A percentile compares a stretch with the other conserved stretches of the same genome.
phyloP scores from a whole-genome alignment of 495 filamentous ascomycete genomes.

The Umbilicaria muhlenbergii region DNA sequence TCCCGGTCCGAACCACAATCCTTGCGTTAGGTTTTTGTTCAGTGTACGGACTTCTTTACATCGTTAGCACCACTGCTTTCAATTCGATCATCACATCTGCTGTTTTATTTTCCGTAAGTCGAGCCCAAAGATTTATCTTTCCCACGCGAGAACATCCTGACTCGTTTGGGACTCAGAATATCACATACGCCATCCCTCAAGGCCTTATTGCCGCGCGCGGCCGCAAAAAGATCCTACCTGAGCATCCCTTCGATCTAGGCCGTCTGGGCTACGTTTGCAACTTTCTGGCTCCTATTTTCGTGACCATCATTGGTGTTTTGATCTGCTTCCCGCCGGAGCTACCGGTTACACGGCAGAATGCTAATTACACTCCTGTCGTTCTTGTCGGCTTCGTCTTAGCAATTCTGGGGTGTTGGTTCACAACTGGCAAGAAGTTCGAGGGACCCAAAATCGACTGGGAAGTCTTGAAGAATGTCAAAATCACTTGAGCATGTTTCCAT shows the following conservation, averaged over 20 bases:
- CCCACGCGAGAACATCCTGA: background rate
- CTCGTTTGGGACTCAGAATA: constrained; percentile 6
- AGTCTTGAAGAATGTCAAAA: background rate
- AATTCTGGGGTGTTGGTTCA: constrained; percentile 10
- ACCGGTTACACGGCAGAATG: constrained; percentile 8
- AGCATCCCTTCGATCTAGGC: constrained; percentile 13
- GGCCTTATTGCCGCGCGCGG: constrained; percentile 12
- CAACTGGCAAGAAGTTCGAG: background rate
- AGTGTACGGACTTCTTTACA: constrained; percentile 18
- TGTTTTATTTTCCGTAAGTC: constrained; percentile 6
- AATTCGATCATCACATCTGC: constrained; percentile 20
- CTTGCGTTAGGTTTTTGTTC: constrained; percentile 8
- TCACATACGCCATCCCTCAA: constrained; percentile 17
- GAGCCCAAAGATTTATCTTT: too few relatives aligned
- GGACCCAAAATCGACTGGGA: constrained; percentile 5
- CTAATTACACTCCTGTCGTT: constrained; percentile 14
- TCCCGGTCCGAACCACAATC: constrained; percentile 14
- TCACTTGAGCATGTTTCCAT: too few relatives aligned
- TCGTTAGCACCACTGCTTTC: constrained; percentile 21
- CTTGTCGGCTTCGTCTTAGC: constrained; percentile 9
- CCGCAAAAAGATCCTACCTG: constrained; percentile 11
- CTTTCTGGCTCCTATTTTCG: constrained; percentile 14
- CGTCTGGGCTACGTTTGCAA: constrained; percentile 14
- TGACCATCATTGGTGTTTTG: constrained; percentile 12
- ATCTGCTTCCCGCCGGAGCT: constrained; percentile 13